A percentile compares a stretch with the other conserved stretches of the same genome.
These are phyloP conservation scores for Erythrophleum ivorense DNA, from an alignment of 331 rosid genomes.

Conservation along the genomic window DNA sequence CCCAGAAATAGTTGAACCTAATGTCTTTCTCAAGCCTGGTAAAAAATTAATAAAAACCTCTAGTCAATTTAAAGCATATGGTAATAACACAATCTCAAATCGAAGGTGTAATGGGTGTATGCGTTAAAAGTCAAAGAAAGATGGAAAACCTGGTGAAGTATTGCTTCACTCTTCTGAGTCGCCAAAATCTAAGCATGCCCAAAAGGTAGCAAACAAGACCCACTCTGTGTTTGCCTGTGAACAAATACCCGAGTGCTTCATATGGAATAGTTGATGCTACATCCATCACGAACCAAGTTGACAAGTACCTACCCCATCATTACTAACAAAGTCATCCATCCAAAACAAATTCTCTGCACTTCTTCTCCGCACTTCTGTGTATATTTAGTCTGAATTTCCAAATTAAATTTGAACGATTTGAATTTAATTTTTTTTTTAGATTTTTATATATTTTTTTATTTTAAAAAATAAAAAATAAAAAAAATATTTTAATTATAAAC, in stretches of 20 bases:
- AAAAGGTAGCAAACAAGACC: slow-evolving; percentile 62
- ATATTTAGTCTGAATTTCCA: no score
- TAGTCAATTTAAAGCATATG: background rate
- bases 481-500: no score
- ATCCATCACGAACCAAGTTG: slow-evolving; percentile 94
- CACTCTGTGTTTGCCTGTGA: slow-evolving; percentile 61
- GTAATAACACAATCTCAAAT: background rate
- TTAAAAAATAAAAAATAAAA: no score
- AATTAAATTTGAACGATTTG: no score
- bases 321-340: background rate
- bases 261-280: slow-evolving; percentile 87
- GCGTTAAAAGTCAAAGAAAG: background rate
- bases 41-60: background rate
- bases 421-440: no score
- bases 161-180: slow-evolving; percentile 80
- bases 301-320: slow-evolving; percentile 63
- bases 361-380: no score
- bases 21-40: slow-evolving; percentile 94
- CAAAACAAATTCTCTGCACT: no score
- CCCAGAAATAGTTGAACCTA: slow-evolving; percentile 89
- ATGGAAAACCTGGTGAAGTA: slow-evolving; percentile 72
- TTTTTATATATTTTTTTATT: no score
- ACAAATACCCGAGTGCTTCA: slow-evolving; percentile 54
- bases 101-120: background rate
- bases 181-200: slow-evolving; percentile 88